Evolutionary conservation across 257 asterid genomes (phyloP).

Genomic region (Schizonepeta tenuifolia): DNA sequence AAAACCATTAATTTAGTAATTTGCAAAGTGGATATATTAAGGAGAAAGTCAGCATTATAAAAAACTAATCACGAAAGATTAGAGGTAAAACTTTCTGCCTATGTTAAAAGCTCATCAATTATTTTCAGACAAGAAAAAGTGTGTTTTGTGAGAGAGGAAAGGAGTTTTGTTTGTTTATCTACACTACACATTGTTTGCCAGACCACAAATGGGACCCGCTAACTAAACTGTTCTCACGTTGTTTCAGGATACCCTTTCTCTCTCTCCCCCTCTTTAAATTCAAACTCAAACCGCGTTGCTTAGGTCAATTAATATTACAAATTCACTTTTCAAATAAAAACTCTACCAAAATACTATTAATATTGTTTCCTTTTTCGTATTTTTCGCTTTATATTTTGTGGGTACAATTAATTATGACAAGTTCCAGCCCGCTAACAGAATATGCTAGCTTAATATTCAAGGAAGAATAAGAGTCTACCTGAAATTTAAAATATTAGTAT

Average conservation of each 20-base stretch:
- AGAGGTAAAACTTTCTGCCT: not conserved
- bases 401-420: not conserved
- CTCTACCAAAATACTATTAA: too few relatives aligned
- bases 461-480: not conserved
- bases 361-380: not conserved
- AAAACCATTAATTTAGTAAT: too few relatives aligned
- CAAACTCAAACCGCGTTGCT: constrained; percentile 40
- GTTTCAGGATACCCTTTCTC: not conserved
- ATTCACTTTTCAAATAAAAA: not conserved
- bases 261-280: not conserved
- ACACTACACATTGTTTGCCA: constrained; percentile 19
- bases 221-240: constrained; percentile 15
- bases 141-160: constrained; percentile 1
- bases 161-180: constrained; percentile 27
- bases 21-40: too few relatives aligned
- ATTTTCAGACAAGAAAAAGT: constrained; percentile 10
- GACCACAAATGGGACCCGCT: constrained; percentile 34
- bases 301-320: constrained; percentile 3
- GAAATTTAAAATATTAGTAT: not conserved
- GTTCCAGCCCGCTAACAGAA: constrained; percentile 17
- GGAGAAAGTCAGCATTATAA: not conserved
- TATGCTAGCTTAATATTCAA: constrained; percentile 6
- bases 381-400: not conserved
- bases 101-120: not conserved
- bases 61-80: not conserved